Evolutionary conservation across 306 rosid genomes (phyloP), one percentile per base, ranked within the genome.

Genomic region (Mimosa bimucronata): DNA sequence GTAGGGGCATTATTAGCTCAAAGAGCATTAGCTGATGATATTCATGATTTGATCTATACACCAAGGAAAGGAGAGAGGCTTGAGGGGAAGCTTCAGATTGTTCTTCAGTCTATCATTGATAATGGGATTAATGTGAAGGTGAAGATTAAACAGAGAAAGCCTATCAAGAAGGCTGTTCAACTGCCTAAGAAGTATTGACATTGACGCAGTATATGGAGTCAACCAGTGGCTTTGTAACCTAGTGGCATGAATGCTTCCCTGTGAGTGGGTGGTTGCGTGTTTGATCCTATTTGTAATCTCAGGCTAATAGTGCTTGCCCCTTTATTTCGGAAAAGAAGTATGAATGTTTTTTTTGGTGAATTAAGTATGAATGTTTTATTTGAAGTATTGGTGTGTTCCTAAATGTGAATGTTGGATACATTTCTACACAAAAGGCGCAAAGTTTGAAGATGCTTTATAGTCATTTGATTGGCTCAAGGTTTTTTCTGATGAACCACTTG

Each of bases 11-110:
- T 90, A 84, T 81, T 94, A 64, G 95, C 94, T 58, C 92, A 91
- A 88, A 92, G 97, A 85, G 92, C 97, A 31, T 81, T 94, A 86
- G 95, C 88, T 37, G 97, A 90, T 85, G 99, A 95, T 79, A 95
- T 95, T 71, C 97, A 92, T 78, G 97, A 92, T 74, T 83, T 90
- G 71, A 76, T 90, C 77, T 95, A 92, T 79, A 89, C 97, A 7
- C 97, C 98, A 82, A 91, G 97, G 80, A 92, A 85, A 82, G 95
- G 95, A 52, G 97, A 95, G 57, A 91, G 81, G 71, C 72, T 91
- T 78, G 98, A 91, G 67, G 98, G 98, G 21, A 95, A 92, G 86
- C 98, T 92, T 89, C 90, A 88, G 38, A 66, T 90, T 77, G 97
- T 92, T 83, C 91, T 92, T 80, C 88, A 87, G 78, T 92, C 98